Evolutionary conservation across 129 eudicot genomes (phyloP), one percentile per base, ranked within the genome.

Genomic region (Apium graveolens): DNA sequence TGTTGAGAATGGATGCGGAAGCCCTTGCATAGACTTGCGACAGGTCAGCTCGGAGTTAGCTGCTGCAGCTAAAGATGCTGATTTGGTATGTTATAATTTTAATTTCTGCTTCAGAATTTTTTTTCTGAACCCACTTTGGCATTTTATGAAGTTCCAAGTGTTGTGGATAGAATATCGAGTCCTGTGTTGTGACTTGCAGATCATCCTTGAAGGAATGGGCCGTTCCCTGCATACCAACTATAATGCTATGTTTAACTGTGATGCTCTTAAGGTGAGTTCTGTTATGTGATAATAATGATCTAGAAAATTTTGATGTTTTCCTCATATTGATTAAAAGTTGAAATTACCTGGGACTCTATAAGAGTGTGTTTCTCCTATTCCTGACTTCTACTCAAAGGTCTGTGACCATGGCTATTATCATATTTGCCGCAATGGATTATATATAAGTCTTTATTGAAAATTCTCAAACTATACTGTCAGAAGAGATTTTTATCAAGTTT

Each of bases 191-290:
- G 46, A n/a, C 27, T 0, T 83, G 83, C 84, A 95, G 99, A 82
- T 95, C 43, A 86, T 95, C 75, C 90, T 95, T 86, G 99, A 95
- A 90, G 99, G 99, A n/a, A 95, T 95, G 99, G 99, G 99, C 7
- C 89, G 99, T 17, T 69, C 99, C 10, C 78, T 95, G 78, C 97
- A 92, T 83, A 95, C 99, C 43, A 95, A 95, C 86, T 91, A 73
- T 79, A 95, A 95, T 71, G 99, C 91, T 26, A 84, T 80, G 84
- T 95, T 95, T 80, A 88, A 86, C 70, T 95, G 97, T 76, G 99
- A 95, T 66, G 89, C 99, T 82, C 83, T 95, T 13, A 92, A 95
- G 99, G 99, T 92, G 66, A 13, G 29, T 41, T 7, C 63, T 14
- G 37, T 62, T 41, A 10, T 76, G 70, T 76, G 42, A 14, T 53